Base-by-base conservation (phyloP, 768 basidiomycete species). In the Lentinula sp. region DNA sequence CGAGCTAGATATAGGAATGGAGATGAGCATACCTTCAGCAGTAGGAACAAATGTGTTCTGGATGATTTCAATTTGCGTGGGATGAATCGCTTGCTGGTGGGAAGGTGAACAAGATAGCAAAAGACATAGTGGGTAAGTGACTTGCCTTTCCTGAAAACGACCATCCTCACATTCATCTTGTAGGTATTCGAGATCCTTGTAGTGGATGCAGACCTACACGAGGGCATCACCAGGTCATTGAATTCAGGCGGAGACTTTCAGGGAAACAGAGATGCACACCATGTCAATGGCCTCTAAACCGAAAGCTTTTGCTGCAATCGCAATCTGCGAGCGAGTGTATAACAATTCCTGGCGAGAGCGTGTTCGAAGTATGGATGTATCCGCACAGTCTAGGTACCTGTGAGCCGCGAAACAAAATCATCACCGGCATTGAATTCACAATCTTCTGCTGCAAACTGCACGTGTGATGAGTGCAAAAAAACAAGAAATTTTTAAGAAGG, bases 41-140 rank as follows among this genome's bases (percentile, higher is more conserved):
- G 85, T 85, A 0, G 95, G 95, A 0, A 91, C 83, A 70, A 89
- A 98, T 0, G 88, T 86, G 5, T 80, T 73, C 62, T 95, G 90
- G 28, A 95, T 91, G 6, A 81, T 78, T 37, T 82, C 80, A 4
- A 96, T 83, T 72, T 98, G 95, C 28, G 76, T 75, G 0, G 95
- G 95, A 71, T 98, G 95, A 43, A 98, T 95, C 2, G 90, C 93
- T 94, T 98, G 95, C 92, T 94, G 70, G 18, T n/a, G 45, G 21
- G 31, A 34, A 55, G 21, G 28, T 23, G 51, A 62, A 39, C 56
- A 48, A 18, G 40, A 45, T 34, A 48, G 59, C 31, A 51, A 50
- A 28, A n/a, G 28, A 28, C 58, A 63, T 60, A 34, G 35, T 11
- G 49, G 8, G 40, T 46, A 13, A 43, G 55, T 51, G 43, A 39